These are phyloP conservation scores for Aspergillus fructus DNA, from an alignment of 2,329 filamentous ascomycete species.

Conservation along the genomic window DNA sequence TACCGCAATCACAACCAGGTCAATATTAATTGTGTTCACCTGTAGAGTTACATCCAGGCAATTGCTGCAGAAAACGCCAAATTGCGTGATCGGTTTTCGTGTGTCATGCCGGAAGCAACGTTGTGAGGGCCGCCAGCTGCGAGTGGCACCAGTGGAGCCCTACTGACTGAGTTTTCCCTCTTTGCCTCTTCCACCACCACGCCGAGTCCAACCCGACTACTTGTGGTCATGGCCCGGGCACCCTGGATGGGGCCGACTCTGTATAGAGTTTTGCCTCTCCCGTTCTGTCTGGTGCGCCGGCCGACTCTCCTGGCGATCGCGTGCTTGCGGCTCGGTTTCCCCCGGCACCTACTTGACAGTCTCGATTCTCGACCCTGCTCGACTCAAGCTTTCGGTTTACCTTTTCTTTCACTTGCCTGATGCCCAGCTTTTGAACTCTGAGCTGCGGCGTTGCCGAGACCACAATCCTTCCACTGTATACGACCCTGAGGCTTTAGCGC, in stretches of 20 bases:
- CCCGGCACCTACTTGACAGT: neutral
- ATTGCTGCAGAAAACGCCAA: constrained; percentile 6
- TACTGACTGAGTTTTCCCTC: neutral
- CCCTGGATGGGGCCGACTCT: neutral
- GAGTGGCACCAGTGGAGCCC: constrained; percentile 5
- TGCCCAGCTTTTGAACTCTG: neutral
- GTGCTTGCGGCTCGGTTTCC: constrained; percentile 1
- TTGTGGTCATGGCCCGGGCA: neutral
- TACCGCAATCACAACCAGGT: too few species aligned
- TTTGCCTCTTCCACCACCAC: neutral
- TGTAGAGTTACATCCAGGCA: constrained; percentile 6
- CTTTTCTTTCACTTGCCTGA: neutral
- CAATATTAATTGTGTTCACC: neutral
- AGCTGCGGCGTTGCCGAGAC: constrained; percentile 1
- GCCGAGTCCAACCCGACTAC: neutral
- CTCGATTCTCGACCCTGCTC: neutral
- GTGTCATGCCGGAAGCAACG: constrained; percentile 20
- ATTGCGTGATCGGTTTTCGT: constrained; percentile 31
- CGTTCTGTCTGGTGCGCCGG: neutral
- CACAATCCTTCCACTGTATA: neutral
- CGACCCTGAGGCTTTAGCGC: constrained; percentile 1
- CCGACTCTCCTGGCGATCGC: neutral
- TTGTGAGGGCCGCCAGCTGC: neutral
- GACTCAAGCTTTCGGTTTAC: neutral
- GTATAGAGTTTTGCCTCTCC: neutral